Evolutionary conservation across 2,329 filamentous ascomycete genomes (phyloP), one percentile per base, ranked within the genome.

Genomic region (Stachybotrys echinatus): DNA sequence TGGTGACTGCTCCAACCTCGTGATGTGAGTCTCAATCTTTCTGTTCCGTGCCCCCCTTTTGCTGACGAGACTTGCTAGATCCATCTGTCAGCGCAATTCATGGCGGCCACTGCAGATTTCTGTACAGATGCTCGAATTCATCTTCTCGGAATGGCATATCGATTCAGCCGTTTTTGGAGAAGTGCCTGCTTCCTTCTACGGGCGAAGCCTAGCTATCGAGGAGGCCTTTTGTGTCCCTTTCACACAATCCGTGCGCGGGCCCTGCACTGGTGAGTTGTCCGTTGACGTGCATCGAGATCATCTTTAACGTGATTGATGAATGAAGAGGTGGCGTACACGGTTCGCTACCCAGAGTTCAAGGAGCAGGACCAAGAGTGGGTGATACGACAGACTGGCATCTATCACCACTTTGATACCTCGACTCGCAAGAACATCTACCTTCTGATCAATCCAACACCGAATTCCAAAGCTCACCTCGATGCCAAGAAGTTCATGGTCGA

Each of bases 321-420:
- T 20, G 14, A 46, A 63, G 59, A 64, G 45, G 54, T 60, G 4
- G 49, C 52, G 12, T 65, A 65, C 49, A 61, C 59, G 2, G 52
- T 65, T 19, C 56, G 56, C 17, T 65, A 65, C 38, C 62, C 62
- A 10, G 60, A 65, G 48, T 57, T 56, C 39, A 65, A 63, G 43
- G 45, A 54, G 10, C 48, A 37, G 38, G 53, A 55, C 4, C 42
- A 53, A 5, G 52, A 54, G 23, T 65, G 62, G 62, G 55, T 48
- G 17, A 59, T 63, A 34, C 59, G 62, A 8, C 62, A 65, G 39
- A 65, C 49, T 27, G 62, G 55, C 7, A 45, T 65, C 6, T 63
- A 57, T 46, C 61, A 61, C 42, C 57, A 55, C 46, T 56, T 57
- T 49, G 53, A 63, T 45, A 37, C 50, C 2, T 21, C 49, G 7